phyloP scores from a whole-genome alignment of 2,329 filamentous ascomycete species.

The Neonectria neomacrospora region DNA sequence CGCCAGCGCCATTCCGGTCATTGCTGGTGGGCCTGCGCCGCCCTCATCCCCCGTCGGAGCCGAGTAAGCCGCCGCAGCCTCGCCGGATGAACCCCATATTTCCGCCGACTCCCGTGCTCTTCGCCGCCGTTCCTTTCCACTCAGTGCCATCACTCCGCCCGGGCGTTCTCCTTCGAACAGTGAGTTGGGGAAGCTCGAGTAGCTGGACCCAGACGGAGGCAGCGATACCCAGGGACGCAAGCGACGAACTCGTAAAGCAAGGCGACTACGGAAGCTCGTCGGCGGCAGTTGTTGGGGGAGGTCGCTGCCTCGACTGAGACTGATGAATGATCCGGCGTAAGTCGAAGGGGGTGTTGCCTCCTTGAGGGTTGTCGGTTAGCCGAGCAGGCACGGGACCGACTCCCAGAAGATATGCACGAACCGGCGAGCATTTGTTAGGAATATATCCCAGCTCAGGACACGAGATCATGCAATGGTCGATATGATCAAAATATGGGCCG shows the following conservation, averaged over 20 bases:
- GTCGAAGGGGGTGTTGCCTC: slow-evolving; percentile 22
- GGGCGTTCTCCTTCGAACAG: slow-evolving; percentile 11
- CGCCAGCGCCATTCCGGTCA: slow-evolving; percentile 45
- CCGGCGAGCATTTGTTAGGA: slow-evolving; percentile 8
- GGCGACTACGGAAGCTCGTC: slow-evolving; percentile 37
- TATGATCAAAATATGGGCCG: slow-evolving; percentile 3
- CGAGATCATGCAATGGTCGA: slow-evolving; percentile 23
- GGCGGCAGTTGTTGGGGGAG: slow-evolving; percentile 43
- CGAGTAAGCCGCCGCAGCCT: slow-evolving; percentile 30
- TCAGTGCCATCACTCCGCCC: slow-evolving; percentile 30
- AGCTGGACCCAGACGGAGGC: slow-evolving; percentile 29
- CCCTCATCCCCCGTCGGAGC: slow-evolving; percentile 36
- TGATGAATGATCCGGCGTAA: slow-evolving; percentile 25
- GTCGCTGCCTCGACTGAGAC: slow-evolving; percentile 31
- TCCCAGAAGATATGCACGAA: not conserved
- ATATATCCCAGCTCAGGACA: slow-evolving; percentile 30
- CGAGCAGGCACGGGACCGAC: not conserved
- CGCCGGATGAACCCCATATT: slow-evolving; percentile 38
- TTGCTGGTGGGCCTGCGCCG: slow-evolving; percentile 40
- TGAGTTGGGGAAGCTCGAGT: slow-evolving; percentile 31
- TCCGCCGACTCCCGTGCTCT: slow-evolving; percentile 45
- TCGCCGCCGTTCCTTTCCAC: slow-evolving; percentile 46
- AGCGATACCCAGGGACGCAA: slow-evolving; percentile 42
- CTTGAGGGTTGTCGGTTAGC: slow-evolving; percentile 22
- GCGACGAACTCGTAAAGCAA: slow-evolving; percentile 40